Evolutionary conservation across 2,329 filamentous ascomycete genomes (phyloP), one percentile per base, ranked within the genome.

Genomic region (Phialemoniopsis sp.): DNA sequence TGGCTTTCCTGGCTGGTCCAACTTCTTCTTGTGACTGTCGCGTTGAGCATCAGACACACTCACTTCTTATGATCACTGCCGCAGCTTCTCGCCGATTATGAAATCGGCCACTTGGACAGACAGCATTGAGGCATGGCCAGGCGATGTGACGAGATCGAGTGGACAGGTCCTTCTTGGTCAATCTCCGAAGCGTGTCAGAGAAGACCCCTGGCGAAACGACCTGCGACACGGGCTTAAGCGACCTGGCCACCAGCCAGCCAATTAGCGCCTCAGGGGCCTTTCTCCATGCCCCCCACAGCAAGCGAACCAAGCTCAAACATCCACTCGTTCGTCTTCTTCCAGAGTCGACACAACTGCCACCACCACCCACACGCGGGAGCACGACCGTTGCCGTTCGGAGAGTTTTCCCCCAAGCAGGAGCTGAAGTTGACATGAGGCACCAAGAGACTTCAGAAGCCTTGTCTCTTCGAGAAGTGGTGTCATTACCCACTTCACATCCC

Each of bases 181-280:
- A 53, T 55, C 55, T 57, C 49, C 43, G 45, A 26, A 10, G 40
- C 51, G 50, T 59, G 57, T 63, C 51, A 49, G 49, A 57, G 56
- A 57, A 51, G 41, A 46, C 56, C 58, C 59, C 55, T 55, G 59
- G 53, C 60, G 61, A 64, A 64, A 64, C 60, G 50, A 40, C 38
- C 56, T 62, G 59, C 52, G 54, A 62, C 59, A 38, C 41, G 42
- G 40, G 39, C 43, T 41, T 42, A 37, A 43, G 37, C 34, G 36
- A 44, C 17, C 32, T 26, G 2, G 7, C n/a, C 1, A 13, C 32
- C 13, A 3, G 19, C 29, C 30, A 37, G 17, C 46, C 41, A 48
- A 47, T 49, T 13, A 40, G 26, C 18, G 13, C 19, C 37, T 29
- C n/a, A 32, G 36, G 5, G 8, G 7, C 10, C 9, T 7, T 16